Evolutionary conservation across 257 asterid genomes (phyloP), one percentile per base, ranked within the genome.

Genomic region (Gentiana macrophylla): DNA sequence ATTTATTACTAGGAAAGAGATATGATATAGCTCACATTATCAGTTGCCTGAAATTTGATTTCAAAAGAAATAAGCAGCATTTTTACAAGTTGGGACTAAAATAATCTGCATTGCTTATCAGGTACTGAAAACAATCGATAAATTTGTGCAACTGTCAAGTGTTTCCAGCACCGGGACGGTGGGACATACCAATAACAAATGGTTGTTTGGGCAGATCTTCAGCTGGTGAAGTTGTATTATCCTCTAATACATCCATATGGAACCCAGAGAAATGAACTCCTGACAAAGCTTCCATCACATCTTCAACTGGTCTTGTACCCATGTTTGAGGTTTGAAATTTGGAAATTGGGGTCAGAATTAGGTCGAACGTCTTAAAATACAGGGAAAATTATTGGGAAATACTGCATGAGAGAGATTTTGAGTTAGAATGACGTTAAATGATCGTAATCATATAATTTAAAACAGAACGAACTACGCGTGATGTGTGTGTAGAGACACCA

Each of bases 231-330:
- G 82, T 71, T 41, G 91, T 70, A 57, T 82, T 74, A 54, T 67
- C 88, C 54, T 79, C 88, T 52, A 69, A 62, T 55, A 59, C 77
- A 57, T 74, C 75, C 72, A 92, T 67, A 74, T 77, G 98, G 75
- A 92, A 84, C 56, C 98, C 97, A 46, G 98, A 83, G 70, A 79
- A 85, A 81, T 88, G 98, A 72, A 72, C 98, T 51, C 94, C 93
- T 13, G 94, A 85, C 62, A 88, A 88, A 64, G 95, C 88, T 74
- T 83, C 94, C 57, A 88, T 79, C 78, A 92, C 56, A 77, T 92
- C 94, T 62, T 92, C 98, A 61, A 83, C 93, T 55, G 87, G 77
- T 72, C 77, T 77, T 59, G 97, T 79, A 75, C 94, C 98, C 97
- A 92, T 92, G 46, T 57, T 34, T 61, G 63, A 65, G 53, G 51